A percentile compares a stretch with the other conserved stretches of the same genome.
phyloP scores from a whole-genome alignment of 495 filamentous ascomycete genomes.

The Podospora didyma region DNA sequence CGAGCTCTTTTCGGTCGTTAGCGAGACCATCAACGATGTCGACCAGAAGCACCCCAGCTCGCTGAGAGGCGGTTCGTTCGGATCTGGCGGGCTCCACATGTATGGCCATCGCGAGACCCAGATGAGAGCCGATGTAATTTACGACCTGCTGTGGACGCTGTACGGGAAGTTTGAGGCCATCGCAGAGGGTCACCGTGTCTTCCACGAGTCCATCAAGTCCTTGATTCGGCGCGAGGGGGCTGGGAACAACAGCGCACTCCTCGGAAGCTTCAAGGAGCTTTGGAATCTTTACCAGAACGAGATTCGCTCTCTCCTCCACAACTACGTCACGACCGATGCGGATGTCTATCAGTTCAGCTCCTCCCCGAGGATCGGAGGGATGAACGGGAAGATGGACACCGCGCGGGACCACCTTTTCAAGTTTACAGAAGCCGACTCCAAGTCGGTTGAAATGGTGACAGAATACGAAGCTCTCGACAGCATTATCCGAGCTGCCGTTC shows the following conservation, averaged over 20 bases:
- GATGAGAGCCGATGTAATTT: constrained; percentile 73
- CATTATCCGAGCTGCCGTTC: constrained; percentile 86
- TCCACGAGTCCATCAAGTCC: constrained; percentile 83
- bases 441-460: constrained; percentile 65
- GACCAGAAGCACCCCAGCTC: constrained; percentile 82
- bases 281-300: constrained; percentile 77
- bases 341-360: constrained; percentile 57
- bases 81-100: constrained; percentile 58
- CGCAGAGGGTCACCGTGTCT: constrained; percentile 87
- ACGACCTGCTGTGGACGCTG: constrained; percentile 84
- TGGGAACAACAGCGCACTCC: constrained; percentile 55
- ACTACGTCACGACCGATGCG: constrained; percentile 93
- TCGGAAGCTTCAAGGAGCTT: constrained; percentile 81
- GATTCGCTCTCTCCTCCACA: constrained; percentile 90
- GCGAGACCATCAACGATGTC: constrained; percentile 89
- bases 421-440: constrained; percentile 75
- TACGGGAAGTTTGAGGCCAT: constrained; percentile 98
- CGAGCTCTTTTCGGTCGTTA: constrained; percentile 89
- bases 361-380: constrained; percentile 34
- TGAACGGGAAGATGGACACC: constrained; percentile 52
- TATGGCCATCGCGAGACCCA: constrained; percentile 64
- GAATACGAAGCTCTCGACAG: constrained; percentile 88
- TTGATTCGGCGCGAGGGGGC: constrained; percentile 74
- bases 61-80: constrained; percentile 49
- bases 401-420: constrained; percentile 86